Base-by-base conservation (phyloP, 2,329 filamentous ascomycete species). In the Metarhizium brunneum region DNA sequence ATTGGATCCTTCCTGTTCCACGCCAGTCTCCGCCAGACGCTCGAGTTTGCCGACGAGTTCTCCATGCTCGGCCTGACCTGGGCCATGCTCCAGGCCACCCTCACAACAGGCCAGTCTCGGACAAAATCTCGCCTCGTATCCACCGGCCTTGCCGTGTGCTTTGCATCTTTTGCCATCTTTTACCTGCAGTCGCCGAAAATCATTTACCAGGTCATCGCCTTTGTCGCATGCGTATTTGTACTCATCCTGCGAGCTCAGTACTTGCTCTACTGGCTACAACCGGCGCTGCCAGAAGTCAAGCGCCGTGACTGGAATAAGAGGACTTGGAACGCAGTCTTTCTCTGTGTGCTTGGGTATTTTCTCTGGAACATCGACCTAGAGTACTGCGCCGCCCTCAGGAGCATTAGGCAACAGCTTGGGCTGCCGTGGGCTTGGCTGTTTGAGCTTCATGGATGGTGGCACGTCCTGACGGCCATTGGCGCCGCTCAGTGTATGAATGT, bases 371-470 rank as follows among this genome's bases (percentile, higher is more conserved):
- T 45, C 18, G 42, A 45, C 42, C 42, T 45, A 4, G 42, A 45
- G 42, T 69, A 73, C 13, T 85, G 82, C 60, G 63, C 66, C 0
- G 64, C 74, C 57, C 68, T 85, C 29, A 76, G 79, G 2, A 57
- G 59, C 0, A 59, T 76, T 11, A 75, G 80, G 51, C 66, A 68
- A 7, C 59, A 54, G 0, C 60, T 84, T 2, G 81, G 82, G 0
- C 64, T 82, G 47, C 82, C 82, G 0, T 80, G 72, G 74, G 77
- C 75, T 2, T 82, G 79, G 65, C 38, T 80, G 0, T 64, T 85
- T 4, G 82, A 85, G 66, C 62, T 84, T 14, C 82, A 85, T 61
- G 82, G 81, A 1, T 85, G 81, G 82, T 85, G 82, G 82, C 82
- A 85, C 61, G 67, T 85, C 16, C 67, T 83, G 30, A 85, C 82